phyloP scores from a whole-genome alignment of 306 rosid genomes.

The Prunus kanzakura region DNA sequence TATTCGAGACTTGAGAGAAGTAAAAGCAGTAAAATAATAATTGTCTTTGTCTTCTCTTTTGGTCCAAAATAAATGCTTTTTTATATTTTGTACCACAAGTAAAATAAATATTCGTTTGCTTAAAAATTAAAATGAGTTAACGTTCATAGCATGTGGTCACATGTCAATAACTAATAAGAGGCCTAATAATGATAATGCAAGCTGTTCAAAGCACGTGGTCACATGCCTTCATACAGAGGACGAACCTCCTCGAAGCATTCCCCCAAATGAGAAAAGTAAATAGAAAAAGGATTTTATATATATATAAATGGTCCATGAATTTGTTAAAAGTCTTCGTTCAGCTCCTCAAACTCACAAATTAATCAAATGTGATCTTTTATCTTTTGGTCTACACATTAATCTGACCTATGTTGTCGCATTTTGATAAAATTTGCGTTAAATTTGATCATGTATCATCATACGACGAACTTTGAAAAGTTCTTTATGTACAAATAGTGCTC shows the following conservation, averaged over 20 bases:
- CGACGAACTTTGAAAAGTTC: too few relatives aligned
- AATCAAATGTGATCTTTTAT: too few relatives aligned
- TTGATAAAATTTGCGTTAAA: too few relatives aligned
- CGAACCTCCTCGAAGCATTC: conserved; percentile 18
- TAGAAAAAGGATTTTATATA: too few relatives aligned
- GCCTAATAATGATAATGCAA: neutral
- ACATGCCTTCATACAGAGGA: conserved; percentile 12
- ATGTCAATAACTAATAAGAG: neutral
- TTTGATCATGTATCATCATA: too few relatives aligned
- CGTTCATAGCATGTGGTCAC: conserved; percentile 49
- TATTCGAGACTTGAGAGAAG: neutral
- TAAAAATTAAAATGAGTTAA: neutral
- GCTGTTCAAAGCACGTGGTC: conserved; percentile 17
- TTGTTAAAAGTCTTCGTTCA: too few relatives aligned
- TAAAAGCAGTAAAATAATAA: neutral
- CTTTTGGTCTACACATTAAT: too few relatives aligned
- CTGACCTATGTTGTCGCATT: too few relatives aligned
- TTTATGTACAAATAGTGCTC: too few relatives aligned
- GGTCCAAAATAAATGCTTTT: neutral
- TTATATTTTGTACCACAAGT: neutral
- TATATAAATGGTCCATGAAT: too few relatives aligned
- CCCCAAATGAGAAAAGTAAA: neutral
- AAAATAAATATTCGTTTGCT: neutral
- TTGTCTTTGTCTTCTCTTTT: neutral
- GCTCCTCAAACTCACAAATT: too few relatives aligned